Conservation (phyloP, 179 eudicot genomes). For the Silene coronaria region DNA sequence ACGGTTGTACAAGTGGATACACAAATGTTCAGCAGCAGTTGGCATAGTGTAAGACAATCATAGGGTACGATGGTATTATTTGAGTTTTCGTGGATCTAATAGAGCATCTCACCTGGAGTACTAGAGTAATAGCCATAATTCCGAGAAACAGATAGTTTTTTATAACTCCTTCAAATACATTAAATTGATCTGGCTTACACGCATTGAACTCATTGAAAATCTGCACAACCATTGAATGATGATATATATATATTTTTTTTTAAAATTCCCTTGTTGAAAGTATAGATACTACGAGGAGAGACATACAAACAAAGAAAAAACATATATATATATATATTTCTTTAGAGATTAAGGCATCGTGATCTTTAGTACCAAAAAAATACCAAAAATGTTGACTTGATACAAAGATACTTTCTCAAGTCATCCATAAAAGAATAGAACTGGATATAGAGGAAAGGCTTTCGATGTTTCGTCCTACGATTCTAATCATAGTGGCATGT, state of each 20-base stretch:
- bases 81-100: too few species aligned
- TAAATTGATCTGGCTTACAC: slow-evolving; percentile 78
- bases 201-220: slow-evolving; percentile 89
- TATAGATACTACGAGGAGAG: background rate
- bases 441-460: too few species aligned
- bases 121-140: slow-evolving; percentile 48
- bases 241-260: background rate
- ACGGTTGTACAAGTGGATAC: slow-evolving; percentile 7
- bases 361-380: too few species aligned
- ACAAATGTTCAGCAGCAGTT: background rate
- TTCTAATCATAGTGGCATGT: too few species aligned
- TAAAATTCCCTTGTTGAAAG: background rate
- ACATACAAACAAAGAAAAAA: background rate
- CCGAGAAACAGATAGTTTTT: slow-evolving; percentile 64
- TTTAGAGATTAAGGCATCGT: too few species aligned
- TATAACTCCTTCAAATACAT: slow-evolving; percentile 59
- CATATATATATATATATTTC: too few species aligned
- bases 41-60: too few species aligned
- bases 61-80: too few species aligned
- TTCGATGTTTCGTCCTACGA: too few species aligned
- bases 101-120: slow-evolving; percentile 53
- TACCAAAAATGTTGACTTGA: too few species aligned
- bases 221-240: slow-evolving; percentile 32
- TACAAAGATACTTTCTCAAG: too few species aligned
- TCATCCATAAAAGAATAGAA: too few species aligned